A percentile compares a stretch with the other conserved stretches of the same genome.
Conservation (phyloP, 2,329 filamentous ascomycete species). For the Basipetospora sp. region DNA sequence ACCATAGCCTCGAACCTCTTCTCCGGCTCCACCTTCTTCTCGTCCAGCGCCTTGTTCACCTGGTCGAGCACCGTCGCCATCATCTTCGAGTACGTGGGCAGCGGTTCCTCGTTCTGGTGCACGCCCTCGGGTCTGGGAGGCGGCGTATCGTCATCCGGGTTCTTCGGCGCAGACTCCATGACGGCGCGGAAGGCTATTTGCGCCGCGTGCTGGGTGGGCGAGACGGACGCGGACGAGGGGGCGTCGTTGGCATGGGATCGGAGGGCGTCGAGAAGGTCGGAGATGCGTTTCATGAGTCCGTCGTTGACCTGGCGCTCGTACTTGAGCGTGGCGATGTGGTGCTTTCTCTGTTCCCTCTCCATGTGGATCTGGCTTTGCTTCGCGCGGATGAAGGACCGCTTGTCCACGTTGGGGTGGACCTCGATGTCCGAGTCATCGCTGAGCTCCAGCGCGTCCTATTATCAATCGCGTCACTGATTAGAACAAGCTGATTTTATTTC, state of each 20-base stretch:
- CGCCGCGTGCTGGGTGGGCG: conserved; percentile 48
- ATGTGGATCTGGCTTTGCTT: conserved; percentile 96
- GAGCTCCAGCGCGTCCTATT: conserved; percentile 75
- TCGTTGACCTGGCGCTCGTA: conserved; percentile 91
- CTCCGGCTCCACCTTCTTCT: conserved; percentile 49
- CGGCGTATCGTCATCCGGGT: conserved; percentile 59
- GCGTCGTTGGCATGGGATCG: conserved; percentile 57
- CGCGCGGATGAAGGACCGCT: conserved; percentile 91
- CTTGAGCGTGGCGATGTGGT: conserved; percentile 79
- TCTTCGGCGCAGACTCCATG: conserved; percentile 58
- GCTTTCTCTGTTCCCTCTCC: conserved; percentile 69
- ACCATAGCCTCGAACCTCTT: conserved; percentile 63
- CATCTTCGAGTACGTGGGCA: conserved; percentile 89
- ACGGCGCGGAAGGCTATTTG: conserved; percentile 80
- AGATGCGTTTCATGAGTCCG: conserved; percentile 72
- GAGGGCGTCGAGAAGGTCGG: conserved; percentile 58
- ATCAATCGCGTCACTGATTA: neutral
- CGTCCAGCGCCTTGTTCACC: conserved; percentile 71
- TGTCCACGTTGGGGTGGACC: conserved; percentile 97
- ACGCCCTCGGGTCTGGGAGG: conserved; percentile 65
- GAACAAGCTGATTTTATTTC: too few species aligned
- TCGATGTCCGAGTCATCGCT: conserved; percentile 97
- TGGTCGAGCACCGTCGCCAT: conserved; percentile 92
- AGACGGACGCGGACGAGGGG: conserved; percentile 4
- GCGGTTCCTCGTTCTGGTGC: conserved; percentile 55